phyloP scores from a whole-genome alignment of 495 filamentous ascomycete species.

The Lasiosphaeris hirsuta region DNA sequence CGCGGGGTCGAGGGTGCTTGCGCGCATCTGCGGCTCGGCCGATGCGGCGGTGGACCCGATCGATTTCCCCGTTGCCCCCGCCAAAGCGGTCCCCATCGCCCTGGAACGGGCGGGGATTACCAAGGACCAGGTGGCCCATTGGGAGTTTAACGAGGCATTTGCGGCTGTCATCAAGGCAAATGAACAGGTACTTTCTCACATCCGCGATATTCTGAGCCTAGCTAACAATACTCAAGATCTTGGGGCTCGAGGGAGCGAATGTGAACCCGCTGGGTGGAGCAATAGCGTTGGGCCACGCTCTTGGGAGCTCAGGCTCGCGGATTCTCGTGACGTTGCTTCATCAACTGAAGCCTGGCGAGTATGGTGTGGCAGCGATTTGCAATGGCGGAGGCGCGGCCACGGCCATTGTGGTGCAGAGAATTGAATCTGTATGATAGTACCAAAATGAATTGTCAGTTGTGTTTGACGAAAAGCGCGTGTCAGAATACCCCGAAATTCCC shows the following conservation, averaged over 20 bases:
- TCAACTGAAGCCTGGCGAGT: constrained; percentile 85
- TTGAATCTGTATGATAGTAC: constrained; percentile 58
- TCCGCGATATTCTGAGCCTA: constrained; percentile 7
- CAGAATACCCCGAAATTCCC: no score
- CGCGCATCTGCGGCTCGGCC: constrained; percentile 77
- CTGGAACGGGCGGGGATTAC: constrained; percentile 82
- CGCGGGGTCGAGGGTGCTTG: constrained; percentile 67
- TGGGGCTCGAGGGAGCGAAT: constrained; percentile 68
- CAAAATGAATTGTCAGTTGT: no score
- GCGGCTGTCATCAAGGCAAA: constrained; percentile 95
- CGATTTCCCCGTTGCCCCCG: constrained; percentile 91
- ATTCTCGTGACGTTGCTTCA: constrained; percentile 90
- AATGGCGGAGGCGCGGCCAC: constrained; percentile 93
- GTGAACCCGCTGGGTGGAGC: constrained; percentile 91
- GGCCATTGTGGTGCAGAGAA: constrained; percentile 86
- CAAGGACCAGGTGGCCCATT: constrained; percentile 83
- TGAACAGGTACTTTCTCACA: constrained; percentile 59
- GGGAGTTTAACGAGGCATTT: constrained; percentile 99
- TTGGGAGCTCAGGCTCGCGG: constrained; percentile 90
- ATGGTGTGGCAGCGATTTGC: constrained; percentile 92
- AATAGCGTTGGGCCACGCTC: constrained; percentile 88
- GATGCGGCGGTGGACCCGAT: constrained; percentile 92
- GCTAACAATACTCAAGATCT: constrained; percentile 53
- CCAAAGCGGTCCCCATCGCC: constrained; percentile 89
- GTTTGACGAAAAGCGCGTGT: no score